Percentiles rank a stretch among this genome's conserved stretches.
Evolutionary conservation across 768 basidiomycete species (phyloP).

Genomic region (Mycena alexandri): DNA sequence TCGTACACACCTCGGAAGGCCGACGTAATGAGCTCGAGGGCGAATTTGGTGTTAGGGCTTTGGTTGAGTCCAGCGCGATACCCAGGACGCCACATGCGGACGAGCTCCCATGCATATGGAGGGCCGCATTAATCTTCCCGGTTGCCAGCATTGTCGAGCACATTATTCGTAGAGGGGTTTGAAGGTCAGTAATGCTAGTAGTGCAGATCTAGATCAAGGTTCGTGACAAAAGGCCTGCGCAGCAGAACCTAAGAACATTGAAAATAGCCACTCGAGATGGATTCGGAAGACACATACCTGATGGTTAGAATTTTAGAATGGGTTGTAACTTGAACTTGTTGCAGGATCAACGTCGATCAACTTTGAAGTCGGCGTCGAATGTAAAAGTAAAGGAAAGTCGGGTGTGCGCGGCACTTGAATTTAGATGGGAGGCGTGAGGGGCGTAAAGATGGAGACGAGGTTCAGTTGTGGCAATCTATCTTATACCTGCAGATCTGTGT

Average conservation of each 20-base stretch:
- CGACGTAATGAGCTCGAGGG: no score
- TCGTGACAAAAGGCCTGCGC: not conserved
- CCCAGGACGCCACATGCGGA: not conserved
- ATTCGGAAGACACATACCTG: no score
- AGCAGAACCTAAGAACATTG: not conserved
- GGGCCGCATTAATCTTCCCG: no score
- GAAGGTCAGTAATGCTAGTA: not conserved
- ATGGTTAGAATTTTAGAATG: no score
- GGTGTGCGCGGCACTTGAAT: conserved; percentile 6
- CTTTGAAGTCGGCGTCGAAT: not conserved
- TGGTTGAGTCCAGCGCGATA: no score
- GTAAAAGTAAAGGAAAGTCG: not conserved
- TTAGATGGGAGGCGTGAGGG: not conserved
- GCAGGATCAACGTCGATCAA: not conserved
- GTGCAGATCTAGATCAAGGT: not conserved
- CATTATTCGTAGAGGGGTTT: not conserved
- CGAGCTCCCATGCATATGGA: no score
- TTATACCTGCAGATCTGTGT: not conserved
- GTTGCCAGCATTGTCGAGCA: no score
- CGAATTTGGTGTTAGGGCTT: no score
- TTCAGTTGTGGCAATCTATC: not conserved
- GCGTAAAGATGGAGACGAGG: not conserved
- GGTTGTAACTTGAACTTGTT: no score
- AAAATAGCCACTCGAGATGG: not conserved
- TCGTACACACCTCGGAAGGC: no score